Percentiles rank a stretch among this genome's conserved stretches.
Conservation (phyloP, 129 eudicot species). For the Chrysanthemum seticuspe region DNA sequence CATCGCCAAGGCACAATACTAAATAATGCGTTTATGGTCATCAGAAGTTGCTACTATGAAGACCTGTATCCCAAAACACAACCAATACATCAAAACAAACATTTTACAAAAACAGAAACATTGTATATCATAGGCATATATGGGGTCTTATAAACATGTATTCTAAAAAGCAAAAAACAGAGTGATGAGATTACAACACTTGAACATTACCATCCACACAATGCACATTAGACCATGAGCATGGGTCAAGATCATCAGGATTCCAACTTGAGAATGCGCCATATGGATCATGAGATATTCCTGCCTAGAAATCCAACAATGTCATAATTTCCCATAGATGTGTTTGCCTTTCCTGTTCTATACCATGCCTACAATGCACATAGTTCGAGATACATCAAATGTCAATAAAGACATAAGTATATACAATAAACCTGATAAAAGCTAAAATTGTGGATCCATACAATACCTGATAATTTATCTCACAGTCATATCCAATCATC, state of each 20-base stretch:
- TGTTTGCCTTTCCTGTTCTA: too few relatives aligned
- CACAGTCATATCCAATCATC: too few relatives aligned
- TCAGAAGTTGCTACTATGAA: too few relatives aligned
- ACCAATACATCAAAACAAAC: not conserved
- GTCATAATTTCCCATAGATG: conserved; percentile 14
- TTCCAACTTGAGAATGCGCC: conserved; percentile 67
- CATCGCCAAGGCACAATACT: too few relatives aligned
- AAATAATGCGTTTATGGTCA: too few relatives aligned
- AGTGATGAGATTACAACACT: conserved; percentile 59
- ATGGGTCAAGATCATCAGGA: conserved; percentile 53
- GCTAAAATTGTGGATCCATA: too few relatives aligned
- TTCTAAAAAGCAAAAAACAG: conserved; percentile 12
- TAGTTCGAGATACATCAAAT: too few relatives aligned
- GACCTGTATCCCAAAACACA: not conserved
- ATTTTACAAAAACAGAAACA: not conserved
- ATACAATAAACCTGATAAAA: too few relatives aligned
- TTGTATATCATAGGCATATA: not conserved
- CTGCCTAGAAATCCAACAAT: conserved; percentile 58
- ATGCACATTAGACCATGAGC: conserved; percentile 75
- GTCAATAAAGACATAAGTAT: too few relatives aligned
- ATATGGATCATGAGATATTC: conserved; percentile 57
- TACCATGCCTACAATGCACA: too few relatives aligned
- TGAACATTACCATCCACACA: conserved; percentile 81
- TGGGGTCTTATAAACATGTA: not conserved
- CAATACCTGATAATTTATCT: too few relatives aligned